A percentile compares a stretch with the other conserved stretches of the same genome.
These are phyloP conservation scores for Porcisia hertigi DNA, from an alignment of 208 protist species.

Conservation along the genomic window DNA sequence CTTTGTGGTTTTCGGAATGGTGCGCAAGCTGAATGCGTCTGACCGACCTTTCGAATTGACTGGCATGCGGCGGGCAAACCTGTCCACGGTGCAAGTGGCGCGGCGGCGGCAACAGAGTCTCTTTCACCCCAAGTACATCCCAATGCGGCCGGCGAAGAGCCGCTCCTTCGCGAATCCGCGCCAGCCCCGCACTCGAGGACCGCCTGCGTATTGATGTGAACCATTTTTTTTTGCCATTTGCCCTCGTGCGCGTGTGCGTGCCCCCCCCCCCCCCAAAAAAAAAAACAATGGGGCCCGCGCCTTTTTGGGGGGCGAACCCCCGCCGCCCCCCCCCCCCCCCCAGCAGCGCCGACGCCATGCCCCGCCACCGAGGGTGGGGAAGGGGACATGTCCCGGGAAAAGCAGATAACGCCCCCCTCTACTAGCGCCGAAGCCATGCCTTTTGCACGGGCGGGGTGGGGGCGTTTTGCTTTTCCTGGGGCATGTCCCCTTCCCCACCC, in stretches of 20 bases:
- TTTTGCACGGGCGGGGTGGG: no score
- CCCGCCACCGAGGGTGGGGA: no score
- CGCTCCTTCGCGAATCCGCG: slow-evolving; percentile 62
- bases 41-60: slow-evolving; percentile 69
- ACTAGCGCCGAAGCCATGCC: no score
- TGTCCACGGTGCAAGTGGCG: slow-evolving; percentile 72
- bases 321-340: no score
- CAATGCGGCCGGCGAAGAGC: slow-evolving; percentile 61
- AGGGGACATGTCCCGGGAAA: no score
- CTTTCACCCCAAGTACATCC: slow-evolving; percentile 83
- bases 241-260: neutral
- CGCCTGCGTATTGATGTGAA: slow-evolving; percentile 47
- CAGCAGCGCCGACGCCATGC: no score
- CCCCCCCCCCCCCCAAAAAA: neutral
- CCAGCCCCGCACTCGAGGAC: slow-evolving; percentile 33
- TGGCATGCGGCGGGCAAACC: slow-evolving; percentile 58
- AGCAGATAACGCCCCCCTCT: no score
- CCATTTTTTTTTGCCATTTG: neutral
- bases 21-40: slow-evolving; percentile 63
- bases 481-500: no score
- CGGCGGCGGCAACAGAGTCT: slow-evolving; percentile 60
- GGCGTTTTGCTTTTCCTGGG: no score
- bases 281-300: no score
- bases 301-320: no score
- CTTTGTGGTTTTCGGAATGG: slow-evolving; percentile 61